Percentiles rank a stretch among this genome's conserved stretches.
phyloP scores from a whole-genome alignment of 495 filamentous ascomycete species.

The Thermochaetoides thermophila region DNA sequence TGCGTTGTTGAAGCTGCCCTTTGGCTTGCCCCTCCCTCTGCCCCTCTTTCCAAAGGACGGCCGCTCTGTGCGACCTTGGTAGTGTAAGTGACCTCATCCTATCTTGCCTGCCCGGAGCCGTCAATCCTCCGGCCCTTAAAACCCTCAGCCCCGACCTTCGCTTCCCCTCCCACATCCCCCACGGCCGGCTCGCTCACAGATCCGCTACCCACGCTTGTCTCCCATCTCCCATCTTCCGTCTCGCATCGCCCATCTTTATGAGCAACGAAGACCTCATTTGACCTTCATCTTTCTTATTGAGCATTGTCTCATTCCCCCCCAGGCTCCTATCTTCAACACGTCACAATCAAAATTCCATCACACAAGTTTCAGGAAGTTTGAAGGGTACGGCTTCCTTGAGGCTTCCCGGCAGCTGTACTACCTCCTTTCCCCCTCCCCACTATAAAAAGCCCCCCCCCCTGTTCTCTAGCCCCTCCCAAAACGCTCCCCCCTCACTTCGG shows the following conservation, averaged over 20 bases:
- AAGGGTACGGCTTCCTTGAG: neutral
- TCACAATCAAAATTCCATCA: neutral
- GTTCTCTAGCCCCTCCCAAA: slow-evolving; percentile 12
- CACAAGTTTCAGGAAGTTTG: neutral
- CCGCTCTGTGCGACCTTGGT: slow-evolving; percentile 18
- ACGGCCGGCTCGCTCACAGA: slow-evolving; percentile 1
- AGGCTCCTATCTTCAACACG: neutral
- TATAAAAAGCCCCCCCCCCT: slow-evolving; percentile 6
- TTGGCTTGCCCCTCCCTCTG: slow-evolving; percentile 11
- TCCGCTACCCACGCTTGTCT: neutral
- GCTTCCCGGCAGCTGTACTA: slow-evolving; percentile 2
- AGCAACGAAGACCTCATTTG: too few species aligned
- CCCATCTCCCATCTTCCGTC: neutral
- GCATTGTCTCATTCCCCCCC: neutral
- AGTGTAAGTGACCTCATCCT: slow-evolving; percentile 18
- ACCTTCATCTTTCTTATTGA: neutral
- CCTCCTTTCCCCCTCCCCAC: slow-evolving; percentile 1
- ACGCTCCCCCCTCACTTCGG: too few species aligned
- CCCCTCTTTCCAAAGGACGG: slow-evolving; percentile 20
- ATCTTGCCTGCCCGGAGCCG: too few species aligned
- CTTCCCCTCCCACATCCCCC: slow-evolving; percentile 9
- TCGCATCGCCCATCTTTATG: neutral
- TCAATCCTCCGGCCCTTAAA: too few species aligned
- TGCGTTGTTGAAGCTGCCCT: slow-evolving; percentile 5
- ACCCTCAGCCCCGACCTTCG: slow-evolving; percentile 5